A percentile compares a stretch with the other conserved stretches of the same genome.
Evolutionary conservation across 1,284 basidiomycete species (phyloP).

Genomic region (Sanguinoderma infundibulare): DNA sequence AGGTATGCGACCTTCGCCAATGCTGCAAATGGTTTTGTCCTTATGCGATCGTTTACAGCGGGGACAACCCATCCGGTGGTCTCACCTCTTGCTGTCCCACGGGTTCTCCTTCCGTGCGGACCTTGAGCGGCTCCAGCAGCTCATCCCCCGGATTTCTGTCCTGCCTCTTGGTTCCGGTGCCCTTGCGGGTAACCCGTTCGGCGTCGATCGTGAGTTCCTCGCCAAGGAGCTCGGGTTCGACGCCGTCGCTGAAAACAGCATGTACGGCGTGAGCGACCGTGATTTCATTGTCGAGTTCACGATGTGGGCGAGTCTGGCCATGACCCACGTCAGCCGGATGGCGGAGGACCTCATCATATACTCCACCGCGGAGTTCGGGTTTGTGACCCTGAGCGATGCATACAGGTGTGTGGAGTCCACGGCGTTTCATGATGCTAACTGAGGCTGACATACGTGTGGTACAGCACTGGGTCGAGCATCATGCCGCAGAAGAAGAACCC

Average conservation of each 20-base stretch:
- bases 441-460: neutral
- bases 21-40: neutral
- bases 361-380: constrained; percentile 96
- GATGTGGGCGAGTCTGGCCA: constrained; percentile 94
- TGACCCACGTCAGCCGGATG: constrained; percentile 93
- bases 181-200: constrained; percentile 95
- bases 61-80: constrained; percentile 98
- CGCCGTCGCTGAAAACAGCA: constrained; percentile 88
- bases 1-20: constrained; percentile 55
- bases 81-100: constrained; percentile 94
- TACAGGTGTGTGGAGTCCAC: constrained; percentile 84
- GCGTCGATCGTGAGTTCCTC: constrained; percentile 89
- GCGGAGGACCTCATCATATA: constrained; percentile 98
- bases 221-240: constrained; percentile 85
- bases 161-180: constrained; percentile 95
- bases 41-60: constrained; percentile 56
- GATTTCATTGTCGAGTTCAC: constrained; percentile 98
- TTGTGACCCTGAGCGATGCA: constrained; percentile 92
- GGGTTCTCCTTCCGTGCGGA: constrained; percentile 91
- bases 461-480: constrained; percentile 95
- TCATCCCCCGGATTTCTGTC: constrained; percentile 88
- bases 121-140: constrained; percentile 84
- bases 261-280: constrained; percentile 95
- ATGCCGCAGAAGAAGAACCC: constrained; percentile 99
- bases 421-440: neutral